These are phyloP conservation scores for Rugosomyces carneus DNA, from an alignment of 1,284 basidiomycete genomes.

Conservation along the genomic window DNA sequence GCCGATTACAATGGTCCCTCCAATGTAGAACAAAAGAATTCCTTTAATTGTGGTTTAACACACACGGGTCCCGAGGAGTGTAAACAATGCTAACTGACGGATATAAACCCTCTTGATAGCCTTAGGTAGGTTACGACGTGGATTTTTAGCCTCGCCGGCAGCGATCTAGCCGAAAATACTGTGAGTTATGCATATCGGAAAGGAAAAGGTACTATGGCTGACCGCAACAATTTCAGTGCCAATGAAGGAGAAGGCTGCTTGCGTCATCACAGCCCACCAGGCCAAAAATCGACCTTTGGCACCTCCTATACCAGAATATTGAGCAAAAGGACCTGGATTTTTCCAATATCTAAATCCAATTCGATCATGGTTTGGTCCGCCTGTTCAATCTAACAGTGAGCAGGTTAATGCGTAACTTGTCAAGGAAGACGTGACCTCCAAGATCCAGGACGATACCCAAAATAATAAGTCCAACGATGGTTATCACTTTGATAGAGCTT, in stretches of 20 bases:
- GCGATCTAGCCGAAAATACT: constrained; percentile 47
- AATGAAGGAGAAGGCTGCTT: constrained; percentile 79
- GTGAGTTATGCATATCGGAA: neutral
- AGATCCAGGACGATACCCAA: constrained; percentile 67
- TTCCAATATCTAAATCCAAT: constrained; percentile 66
- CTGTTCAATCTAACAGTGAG: constrained; percentile 18
- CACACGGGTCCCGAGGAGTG: constrained; percentile 9
- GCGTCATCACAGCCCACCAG: constrained; percentile 62
- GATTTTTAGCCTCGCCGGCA: constrained; percentile 73
- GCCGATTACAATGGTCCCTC: constrained; percentile 63
- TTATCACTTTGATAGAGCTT: constrained; percentile 74
- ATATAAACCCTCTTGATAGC: constrained; percentile 75
- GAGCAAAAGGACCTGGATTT: constrained; percentile 66
- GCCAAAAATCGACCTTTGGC: constrained; percentile 61
- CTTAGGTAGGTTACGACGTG: constrained; percentile 60
- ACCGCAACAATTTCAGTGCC: constrained; percentile 84
- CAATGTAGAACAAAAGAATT: constrained; percentile 66
- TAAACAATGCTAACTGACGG: constrained; percentile 27
- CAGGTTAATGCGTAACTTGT: neutral
- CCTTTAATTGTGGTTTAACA: constrained; percentile 18
- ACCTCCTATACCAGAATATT: constrained; percentile 50
- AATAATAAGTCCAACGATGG: constrained; percentile 61
- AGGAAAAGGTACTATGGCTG: constrained; percentile 28
- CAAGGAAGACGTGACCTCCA: constrained; percentile 40
- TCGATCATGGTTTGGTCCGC: constrained; percentile 41